These are phyloP conservation scores for Hypoxylon sp. DNA, from an alignment of 2,329 filamentous ascomycete species.

Conservation along the genomic window DNA sequence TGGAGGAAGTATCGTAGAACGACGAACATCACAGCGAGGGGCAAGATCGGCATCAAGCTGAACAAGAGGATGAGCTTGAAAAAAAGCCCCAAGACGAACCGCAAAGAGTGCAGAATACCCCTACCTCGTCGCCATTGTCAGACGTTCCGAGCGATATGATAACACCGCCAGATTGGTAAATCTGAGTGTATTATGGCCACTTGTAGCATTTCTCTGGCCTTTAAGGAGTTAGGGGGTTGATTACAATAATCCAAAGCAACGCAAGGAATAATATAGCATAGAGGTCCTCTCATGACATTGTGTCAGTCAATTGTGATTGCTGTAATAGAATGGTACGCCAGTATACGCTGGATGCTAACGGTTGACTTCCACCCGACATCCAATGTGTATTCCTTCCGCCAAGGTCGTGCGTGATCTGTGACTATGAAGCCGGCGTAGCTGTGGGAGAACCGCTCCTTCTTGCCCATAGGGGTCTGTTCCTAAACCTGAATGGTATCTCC, in stretches of 20 bases:
- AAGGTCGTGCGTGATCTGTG: no score
- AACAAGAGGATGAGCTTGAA: background rate
- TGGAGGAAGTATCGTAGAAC: slow-evolving; percentile 65
- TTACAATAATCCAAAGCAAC: background rate
- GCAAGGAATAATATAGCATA: slow-evolving; percentile 4
- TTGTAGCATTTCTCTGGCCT: background rate
- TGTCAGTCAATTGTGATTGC: background rate
- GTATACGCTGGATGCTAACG: background rate
- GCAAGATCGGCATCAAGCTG: background rate
- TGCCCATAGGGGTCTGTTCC: no score
- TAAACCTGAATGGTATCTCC: no score
- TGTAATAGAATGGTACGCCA: background rate
- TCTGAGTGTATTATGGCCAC: background rate
- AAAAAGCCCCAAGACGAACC: background rate
- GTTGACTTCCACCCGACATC: no score
- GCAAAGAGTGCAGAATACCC: background rate
- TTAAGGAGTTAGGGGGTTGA: background rate
- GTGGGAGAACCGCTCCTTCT: no score
- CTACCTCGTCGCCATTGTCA: background rate
- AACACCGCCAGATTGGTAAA: background rate
- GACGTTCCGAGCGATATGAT: background rate
- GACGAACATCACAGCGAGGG: slow-evolving; percentile 34
- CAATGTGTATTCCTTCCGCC: background rate
- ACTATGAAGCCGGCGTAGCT: no score
- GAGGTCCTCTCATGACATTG: background rate